Evolutionary conservation across 257 asterid species (phyloP), one percentile per base, ranked within the genome.

Genomic region (Solanum okadae): DNA sequence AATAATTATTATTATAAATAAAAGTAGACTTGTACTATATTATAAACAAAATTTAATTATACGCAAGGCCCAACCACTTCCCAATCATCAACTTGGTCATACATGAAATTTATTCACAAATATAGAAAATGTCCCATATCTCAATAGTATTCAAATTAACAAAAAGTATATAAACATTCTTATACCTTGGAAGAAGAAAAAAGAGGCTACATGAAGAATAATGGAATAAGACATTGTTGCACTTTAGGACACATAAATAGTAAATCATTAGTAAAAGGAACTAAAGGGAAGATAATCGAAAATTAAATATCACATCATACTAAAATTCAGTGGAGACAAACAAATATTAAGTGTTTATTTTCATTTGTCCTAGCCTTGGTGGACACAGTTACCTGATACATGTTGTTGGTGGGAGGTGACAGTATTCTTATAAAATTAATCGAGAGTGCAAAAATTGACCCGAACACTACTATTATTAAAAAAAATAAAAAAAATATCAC

Each of bases 381-480:
- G 56, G 1, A 46, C 7, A 44, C 20, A 14, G 4, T 13, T 46
- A 46, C 4, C 20, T 14, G 2, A 46, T 46, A 46, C 7, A 14
- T 14, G 3, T 14, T 46, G 3, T 14, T 46, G 20, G 2, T 46
- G 59, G 1, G 0, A 46, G 7, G 3, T 46, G 8, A 46, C 3
- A 11, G 5, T 33, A 3, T 3, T 33, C 34, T 33, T 4, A 33
- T 33, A 33, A 33, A 46, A 46, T 46, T 46, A 14, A 46, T 46
- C 2, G 2, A 46, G 2, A 46, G 33, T 46, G 4, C 20, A 46
- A 46, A 46, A 46, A 5, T 0, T 14, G 6, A 14, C 2, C 2
- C 59, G 4, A 0, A 5, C 59, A 46, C 7, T 0, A 5, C 3
- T 0, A 46, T 46, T 6, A 0, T 42, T 42, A 42, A 5, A 5